Base-by-base conservation (phyloP, 768 basidiomycete species). In the Tulasnella sp. region DNA sequence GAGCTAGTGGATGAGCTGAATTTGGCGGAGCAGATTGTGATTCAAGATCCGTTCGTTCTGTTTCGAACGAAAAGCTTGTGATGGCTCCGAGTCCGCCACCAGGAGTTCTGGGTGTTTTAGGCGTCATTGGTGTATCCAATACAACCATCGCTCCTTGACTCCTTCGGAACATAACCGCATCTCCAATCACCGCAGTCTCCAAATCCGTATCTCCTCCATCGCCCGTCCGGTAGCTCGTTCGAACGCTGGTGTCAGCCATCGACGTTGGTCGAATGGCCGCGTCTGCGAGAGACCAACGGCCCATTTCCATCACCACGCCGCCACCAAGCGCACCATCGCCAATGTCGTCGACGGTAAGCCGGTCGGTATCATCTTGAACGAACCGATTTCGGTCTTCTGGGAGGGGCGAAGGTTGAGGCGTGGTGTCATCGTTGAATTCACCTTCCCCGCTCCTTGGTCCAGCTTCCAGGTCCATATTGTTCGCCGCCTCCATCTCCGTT, bases 401-500 rank as follows among this genome's bases (percentile, higher is more conserved):
- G 60, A 7, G n/a, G 1, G 60, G 60, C 11, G 60, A 64, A 64
- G 60, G 60, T 31, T 28, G 24, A n/a, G 60, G 60, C 20, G 60
- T 64, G 5, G 31, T 12, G 60, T 64, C 60, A 28, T 31, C 60
- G 60, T 28, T 31, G 81, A 73, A 64, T 76, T 83, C 46, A 75
- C 80, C 80, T 5, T 74, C 44, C 42, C 37, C 73, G 73, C 73
- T 74, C 40, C 24, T 64, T 31, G 16, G 73, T 41, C 73, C 73
- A n/a, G 37, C 73, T 74, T 74, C 73, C 73, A 74, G 37, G 44
- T 74, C 73, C 73, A 41, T 40, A 50, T 84, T 82, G 58, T 82
- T 80, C n/a, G 77, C 75, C 40, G 81, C 82, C 14, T 82, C 82
- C 46, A 84, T 79, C 60, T 85, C 85, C 12, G 81, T 85, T 84